A percentile compares a stretch with the other conserved stretches of the same genome.
These are phyloP conservation scores for Tylopilus subfusipes DNA, from an alignment of 768 basidiomycete species.

Conservation along the genomic window DNA sequence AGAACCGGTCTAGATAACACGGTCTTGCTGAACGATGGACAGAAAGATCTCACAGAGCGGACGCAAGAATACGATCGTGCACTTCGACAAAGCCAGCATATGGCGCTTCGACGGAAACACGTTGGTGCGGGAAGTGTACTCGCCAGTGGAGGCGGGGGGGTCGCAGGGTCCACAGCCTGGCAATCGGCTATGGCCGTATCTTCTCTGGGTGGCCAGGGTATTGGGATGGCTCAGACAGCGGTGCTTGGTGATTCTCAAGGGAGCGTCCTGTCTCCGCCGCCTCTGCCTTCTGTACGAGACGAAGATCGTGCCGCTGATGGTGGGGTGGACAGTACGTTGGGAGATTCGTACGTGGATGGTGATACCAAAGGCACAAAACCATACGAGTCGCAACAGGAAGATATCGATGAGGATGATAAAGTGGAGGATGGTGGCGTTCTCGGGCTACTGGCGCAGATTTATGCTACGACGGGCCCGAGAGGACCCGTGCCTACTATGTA, in stretches of 20 bases:
- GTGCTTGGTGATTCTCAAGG: slow-evolving; percentile 76
- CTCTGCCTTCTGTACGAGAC: slow-evolving; percentile 31
- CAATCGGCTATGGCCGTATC: slow-evolving; percentile 42
- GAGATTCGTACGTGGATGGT: slow-evolving; percentile 75
- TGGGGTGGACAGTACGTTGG: slow-evolving; percentile 56
- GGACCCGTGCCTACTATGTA: slow-evolving; percentile 45
- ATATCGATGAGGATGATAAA: slow-evolving; percentile 57
- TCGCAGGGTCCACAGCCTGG: slow-evolving; percentile 47
- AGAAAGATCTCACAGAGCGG: slow-evolving; percentile 45
- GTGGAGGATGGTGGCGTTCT: slow-evolving; percentile 81
- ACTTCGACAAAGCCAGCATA: slow-evolving; percentile 62
- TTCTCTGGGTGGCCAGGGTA: slow-evolving; percentile 37
- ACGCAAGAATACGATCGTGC: slow-evolving; percentile 77
- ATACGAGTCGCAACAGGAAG: slow-evolving; percentile 42
- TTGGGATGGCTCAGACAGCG: slow-evolving; percentile 63
- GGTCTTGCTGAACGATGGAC: slow-evolving; percentile 29
- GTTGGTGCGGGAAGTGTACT: slow-evolving; percentile 25
- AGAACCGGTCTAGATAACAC: slow-evolving; percentile 27
- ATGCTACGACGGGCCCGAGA: slow-evolving; percentile 53
- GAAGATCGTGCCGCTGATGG: slow-evolving; percentile 51
- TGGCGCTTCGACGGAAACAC: slow-evolving; percentile 43
- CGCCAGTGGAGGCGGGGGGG: slow-evolving; percentile 43
- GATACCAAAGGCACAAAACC: slow-evolving; percentile 39
- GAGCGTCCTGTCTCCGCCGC: slow-evolving; percentile 34
- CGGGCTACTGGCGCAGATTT: slow-evolving; percentile 84